Conservation (phyloP, 805 yeast genomes). For the Wickerhamomyces tratensis region DNA sequence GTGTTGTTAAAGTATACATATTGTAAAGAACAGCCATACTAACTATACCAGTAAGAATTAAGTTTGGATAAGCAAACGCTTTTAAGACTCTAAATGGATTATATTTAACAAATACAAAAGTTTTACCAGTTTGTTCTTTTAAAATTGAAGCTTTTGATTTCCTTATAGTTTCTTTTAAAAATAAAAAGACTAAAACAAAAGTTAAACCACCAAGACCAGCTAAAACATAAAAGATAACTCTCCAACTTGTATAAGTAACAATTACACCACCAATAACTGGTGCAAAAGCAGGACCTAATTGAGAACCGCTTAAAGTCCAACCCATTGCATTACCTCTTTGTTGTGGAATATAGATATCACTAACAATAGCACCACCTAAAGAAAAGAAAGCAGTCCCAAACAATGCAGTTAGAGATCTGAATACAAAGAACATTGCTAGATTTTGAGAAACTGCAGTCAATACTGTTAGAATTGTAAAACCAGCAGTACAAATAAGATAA, state of each 20-base stretch:
- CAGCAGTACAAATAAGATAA: constrained; percentile 30
- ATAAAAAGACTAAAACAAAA: constrained; percentile 25
- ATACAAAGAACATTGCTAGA: constrained; percentile 43
- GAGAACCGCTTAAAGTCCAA: constrained; percentile 38
- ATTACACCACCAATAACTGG: constrained; percentile 47
- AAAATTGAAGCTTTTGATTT: constrained; percentile 19
- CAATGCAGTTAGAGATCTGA: constrained; percentile 39
- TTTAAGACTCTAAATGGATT: constrained; percentile 35
- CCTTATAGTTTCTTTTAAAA: constrained; percentile 37
- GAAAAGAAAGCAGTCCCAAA: constrained; percentile 48
- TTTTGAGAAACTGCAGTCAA: constrained; percentile 39
- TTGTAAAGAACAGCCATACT: constrained; percentile 32
- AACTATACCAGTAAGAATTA: constrained; percentile 33
- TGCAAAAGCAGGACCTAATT: constrained; percentile 44
- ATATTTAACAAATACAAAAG: constrained; percentile 31
- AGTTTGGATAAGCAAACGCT: constrained; percentile 32
- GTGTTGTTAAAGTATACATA: constrained; percentile 45
- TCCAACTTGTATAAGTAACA: constrained; percentile 41
- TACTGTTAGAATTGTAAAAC: constrained; percentile 19
- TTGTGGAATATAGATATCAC: constrained; percentile 40
- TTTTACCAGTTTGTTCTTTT: constrained; percentile 20
- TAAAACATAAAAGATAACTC: constrained; percentile 42
- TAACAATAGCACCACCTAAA: constrained; percentile 40
- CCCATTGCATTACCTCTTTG: constrained; percentile 45
- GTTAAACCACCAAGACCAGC: constrained; percentile 32